These are phyloP conservation scores for Penicillium sp. DNA, from an alignment of 2,329 filamentous ascomycete species.

Conservation along the genomic window DNA sequence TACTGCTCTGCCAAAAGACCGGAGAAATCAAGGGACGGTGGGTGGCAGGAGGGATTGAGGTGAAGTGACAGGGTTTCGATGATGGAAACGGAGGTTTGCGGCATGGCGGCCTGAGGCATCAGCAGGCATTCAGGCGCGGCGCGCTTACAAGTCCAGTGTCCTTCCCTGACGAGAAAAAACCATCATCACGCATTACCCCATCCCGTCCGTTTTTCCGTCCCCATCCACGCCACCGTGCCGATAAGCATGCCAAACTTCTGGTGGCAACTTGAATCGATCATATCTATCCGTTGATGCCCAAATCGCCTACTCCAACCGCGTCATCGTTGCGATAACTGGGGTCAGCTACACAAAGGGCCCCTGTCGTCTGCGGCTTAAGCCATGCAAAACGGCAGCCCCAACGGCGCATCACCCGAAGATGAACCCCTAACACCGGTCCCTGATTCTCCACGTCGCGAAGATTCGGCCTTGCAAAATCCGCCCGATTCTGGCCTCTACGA, in stretches of 20 bases:
- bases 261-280: conserved; percentile 31
- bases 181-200: conserved; percentile 37
- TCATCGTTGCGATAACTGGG: conserved; percentile 47
- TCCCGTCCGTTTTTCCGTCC: conserved; percentile 31
- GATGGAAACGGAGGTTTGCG: conserved; percentile 33
- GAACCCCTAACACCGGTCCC: conserved; percentile 36
- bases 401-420: conserved; percentile 42
- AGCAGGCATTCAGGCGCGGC: conserved; percentile 19
- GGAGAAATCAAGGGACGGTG: conserved; percentile 17
- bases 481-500: conserved; percentile 24
- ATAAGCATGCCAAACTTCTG: conserved; percentile 47
- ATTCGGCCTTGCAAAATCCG: conserved; percentile 19
- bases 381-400: conserved; percentile 48
- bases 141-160: conserved; percentile 31
- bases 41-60: conserved; percentile 21
- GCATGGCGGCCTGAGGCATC: conserved; percentile 17
- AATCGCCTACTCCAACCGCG: conserved; percentile 34
- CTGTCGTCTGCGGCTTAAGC: conserved; percentile 44
- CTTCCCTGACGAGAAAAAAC: conserved; percentile 42
- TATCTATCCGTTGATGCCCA: conserved; percentile 43
- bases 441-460: conserved; percentile 23
- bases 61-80: conserved; percentile 24
- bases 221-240: conserved; percentile 41
- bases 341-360: conserved; percentile 42
- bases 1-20: conserved; percentile 29